A percentile compares a stretch with the other conserved stretches of the same genome.
Evolutionary conservation across 257 asterid species (phyloP).

Genomic region (Nicotiana attenuata): DNA sequence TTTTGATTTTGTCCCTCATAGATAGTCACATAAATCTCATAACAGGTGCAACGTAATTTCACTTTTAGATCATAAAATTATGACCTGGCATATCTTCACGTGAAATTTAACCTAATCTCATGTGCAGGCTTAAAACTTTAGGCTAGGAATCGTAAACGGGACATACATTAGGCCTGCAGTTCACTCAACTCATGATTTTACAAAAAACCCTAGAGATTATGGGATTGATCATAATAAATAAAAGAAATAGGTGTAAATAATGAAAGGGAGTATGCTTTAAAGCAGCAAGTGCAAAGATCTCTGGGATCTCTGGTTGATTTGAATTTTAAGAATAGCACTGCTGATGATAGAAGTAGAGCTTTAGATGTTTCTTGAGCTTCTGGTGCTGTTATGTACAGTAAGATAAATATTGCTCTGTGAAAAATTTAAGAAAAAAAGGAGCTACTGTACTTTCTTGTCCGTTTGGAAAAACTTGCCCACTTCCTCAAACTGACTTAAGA

Average conservation of each 20-base stretch:
- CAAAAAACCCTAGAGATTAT: not conserved
- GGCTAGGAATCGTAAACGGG: not conserved
- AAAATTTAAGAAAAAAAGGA: not conserved
- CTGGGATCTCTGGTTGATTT: not conserved
- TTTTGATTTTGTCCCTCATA: not conserved
- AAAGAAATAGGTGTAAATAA: not conserved
- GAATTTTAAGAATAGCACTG: not conserved
- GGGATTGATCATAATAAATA: not conserved
- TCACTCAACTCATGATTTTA: not conserved
- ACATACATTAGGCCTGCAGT: not conserved
- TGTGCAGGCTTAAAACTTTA: not conserved
- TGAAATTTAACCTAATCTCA: not conserved
- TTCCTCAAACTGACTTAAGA: not conserved
- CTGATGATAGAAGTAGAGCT: slow-evolving; percentile 4
- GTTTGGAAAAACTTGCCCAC: not conserved
- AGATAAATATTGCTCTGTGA: not conserved
- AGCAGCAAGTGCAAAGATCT: not conserved
- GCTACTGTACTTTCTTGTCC: not conserved
- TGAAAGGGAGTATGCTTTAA: not conserved
- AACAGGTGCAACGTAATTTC: not conserved
- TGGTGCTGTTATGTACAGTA: not conserved
- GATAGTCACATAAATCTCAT: not conserved
- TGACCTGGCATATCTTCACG: not conserved
- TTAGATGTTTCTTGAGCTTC: not conserved
- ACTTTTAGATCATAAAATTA: not conserved